phyloP scores from a whole-genome alignment of 331 rosid species.

The Arachis monticola region DNA sequence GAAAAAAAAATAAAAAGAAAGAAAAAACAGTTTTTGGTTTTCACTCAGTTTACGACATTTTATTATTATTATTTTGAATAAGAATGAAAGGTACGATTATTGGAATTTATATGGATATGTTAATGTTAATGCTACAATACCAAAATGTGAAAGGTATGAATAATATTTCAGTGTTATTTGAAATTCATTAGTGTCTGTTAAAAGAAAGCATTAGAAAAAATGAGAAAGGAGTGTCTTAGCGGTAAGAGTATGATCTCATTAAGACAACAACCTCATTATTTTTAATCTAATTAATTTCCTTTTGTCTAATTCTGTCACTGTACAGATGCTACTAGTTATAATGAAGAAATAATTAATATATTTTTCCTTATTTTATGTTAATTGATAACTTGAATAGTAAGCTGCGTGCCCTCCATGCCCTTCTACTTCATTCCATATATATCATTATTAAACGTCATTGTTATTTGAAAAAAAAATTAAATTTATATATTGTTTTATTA shows the following conservation, averaged over 20 bases:
- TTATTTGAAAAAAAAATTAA: neutral
- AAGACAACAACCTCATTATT: neutral
- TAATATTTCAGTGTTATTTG: too few relatives aligned
- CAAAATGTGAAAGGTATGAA: neutral
- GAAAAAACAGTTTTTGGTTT: too few relatives aligned
- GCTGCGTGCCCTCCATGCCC: conserved; percentile 57
- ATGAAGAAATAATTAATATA: neutral
- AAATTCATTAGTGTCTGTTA: too few relatives aligned
- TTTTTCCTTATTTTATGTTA: conserved; percentile 14
- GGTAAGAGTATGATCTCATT: neutral
- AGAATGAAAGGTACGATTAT: too few relatives aligned
- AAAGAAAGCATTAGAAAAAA: neutral
- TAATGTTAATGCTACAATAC: neutral
- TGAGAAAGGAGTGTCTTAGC: neutral
- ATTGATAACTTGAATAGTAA: conserved; percentile 35
- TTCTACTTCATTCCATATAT: conserved; percentile 26
- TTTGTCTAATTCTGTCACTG: conserved; percentile 9
- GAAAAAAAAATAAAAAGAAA: too few relatives aligned
- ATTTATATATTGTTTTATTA: neutral
- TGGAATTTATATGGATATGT: neutral
- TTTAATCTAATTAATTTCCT: neutral
- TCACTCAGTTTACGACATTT: neutral
- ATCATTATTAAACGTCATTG: neutral
- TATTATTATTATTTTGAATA: too few relatives aligned
- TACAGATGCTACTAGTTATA: neutral